Evolutionary conservation across 176 grass and related monocot genomes (phyloP), one percentile per base, ranked within the genome.

Genomic region (Oryza glumipatula): DNA sequence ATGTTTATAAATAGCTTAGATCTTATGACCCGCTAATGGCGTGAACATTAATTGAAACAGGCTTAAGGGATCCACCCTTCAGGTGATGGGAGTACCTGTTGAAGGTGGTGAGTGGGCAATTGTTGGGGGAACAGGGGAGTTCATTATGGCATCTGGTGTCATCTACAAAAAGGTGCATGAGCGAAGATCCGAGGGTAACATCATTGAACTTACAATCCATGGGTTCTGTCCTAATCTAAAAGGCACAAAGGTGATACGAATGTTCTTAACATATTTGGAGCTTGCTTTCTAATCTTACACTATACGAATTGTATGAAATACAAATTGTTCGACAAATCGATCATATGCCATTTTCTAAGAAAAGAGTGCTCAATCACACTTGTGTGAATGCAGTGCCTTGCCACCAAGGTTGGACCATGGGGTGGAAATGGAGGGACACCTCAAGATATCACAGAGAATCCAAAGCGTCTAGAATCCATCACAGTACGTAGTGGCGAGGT

Each of bases 91-190:
- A 14, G 2, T 48, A 15, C 2, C 5, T 1, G 80, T 82, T 9
- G 69, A 73, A 13, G 3, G 11, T 11, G 68, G 52, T 16, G 68
- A 82, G 22, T 84, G 82, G 82, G 44, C 81, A 24, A 83, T 83
- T 66, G 81, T 83, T 36, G 72, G 72, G 2, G 72, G 82, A 5
- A 76, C 82, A 0, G 61, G 60, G 19, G 4, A 72, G 13, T 30
- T 82, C 15, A 6, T 32, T 11, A 80, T 84, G 82, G 64, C 73
- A 5, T 68, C 22, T 1, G 64, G 82, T 44, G 82, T 77, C 15
- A 84, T 84, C 32, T 5, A 54, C 3, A 77, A 84, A 58, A 77
- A 17, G 13, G 3, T 46, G n/a, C 38, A 66, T 11, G 38, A 65
- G 4, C 6, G 16, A 17, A 46, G 8, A 17, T 5, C 15, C 0